Evolutionary conservation across 176 grass and related monocot species (phyloP).

Genomic region (Eremochloa ophiuroides): DNA sequence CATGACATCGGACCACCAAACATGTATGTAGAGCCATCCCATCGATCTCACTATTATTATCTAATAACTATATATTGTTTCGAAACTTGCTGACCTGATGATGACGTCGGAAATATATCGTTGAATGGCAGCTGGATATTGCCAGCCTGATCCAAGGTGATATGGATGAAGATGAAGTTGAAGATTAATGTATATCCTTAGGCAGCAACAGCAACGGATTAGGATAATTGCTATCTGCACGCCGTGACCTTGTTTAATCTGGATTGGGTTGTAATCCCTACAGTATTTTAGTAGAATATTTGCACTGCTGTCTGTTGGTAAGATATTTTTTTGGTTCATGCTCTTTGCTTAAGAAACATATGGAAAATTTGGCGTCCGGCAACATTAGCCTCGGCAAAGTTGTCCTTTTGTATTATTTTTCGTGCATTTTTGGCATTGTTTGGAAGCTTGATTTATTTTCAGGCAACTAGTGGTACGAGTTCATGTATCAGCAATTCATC

Average conservation of each 20-base stretch:
- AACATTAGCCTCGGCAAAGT: too few species aligned
- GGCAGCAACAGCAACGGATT: not conserved
- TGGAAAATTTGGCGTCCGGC: too few species aligned
- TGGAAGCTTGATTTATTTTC: too few species aligned
- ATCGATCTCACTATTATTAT: not conserved
- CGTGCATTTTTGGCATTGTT: too few species aligned
- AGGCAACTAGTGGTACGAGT: too few species aligned
- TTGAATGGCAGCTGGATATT: not conserved
- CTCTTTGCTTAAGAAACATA: too few species aligned
- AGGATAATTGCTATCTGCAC: not conserved
- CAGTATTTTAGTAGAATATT: too few species aligned
- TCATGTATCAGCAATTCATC: too few species aligned
- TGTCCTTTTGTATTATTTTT: too few species aligned
- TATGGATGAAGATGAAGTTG: not conserved
- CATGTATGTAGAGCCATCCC: not conserved
- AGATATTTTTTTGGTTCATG: too few species aligned
- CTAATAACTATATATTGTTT: not conserved
- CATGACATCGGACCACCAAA: not conserved
- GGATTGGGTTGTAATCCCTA: not conserved
- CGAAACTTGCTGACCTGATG: not conserved
- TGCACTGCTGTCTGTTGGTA: too few species aligned
- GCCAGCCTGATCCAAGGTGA: not conserved
- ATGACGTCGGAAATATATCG: not conserved
- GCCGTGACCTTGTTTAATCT: not conserved
- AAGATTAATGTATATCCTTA: not conserved